Conservation (phyloP, 2,329 filamentous ascomycete species). For the Fusarium sp. region DNA sequence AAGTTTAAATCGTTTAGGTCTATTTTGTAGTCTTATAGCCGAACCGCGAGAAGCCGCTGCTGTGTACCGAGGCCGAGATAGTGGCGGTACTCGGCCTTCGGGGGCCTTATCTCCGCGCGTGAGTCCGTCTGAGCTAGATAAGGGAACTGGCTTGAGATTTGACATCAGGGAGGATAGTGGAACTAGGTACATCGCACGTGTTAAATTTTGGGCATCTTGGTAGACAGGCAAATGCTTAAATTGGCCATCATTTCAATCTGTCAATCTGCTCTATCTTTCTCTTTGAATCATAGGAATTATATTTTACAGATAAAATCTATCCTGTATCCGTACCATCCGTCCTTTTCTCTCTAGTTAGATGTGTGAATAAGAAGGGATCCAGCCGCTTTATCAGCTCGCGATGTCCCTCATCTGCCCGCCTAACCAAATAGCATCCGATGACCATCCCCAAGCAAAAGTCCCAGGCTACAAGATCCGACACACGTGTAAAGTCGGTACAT, state of each 20-base stretch:
- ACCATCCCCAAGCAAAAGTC: background rate
- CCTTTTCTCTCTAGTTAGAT: background rate
- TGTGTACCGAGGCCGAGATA: background rate
- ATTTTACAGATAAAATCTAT: background rate
- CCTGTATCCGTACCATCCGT: background rate
- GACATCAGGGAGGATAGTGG: too few species aligned
- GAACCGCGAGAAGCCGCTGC: background rate
- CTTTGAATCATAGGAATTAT: background rate
- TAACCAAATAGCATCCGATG: background rate
- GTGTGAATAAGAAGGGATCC: background rate
- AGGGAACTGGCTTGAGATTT: background rate
- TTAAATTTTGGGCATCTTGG: too few species aligned
- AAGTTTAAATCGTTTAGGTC: background rate
- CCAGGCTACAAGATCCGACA: background rate
- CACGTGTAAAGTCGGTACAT: background rate
- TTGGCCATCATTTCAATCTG: too few species aligned
- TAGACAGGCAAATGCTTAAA: too few species aligned
- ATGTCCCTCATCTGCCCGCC: background rate
- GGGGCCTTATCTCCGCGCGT: background rate
- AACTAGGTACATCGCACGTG: too few species aligned
- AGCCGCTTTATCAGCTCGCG: background rate
- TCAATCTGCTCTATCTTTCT: too few species aligned
- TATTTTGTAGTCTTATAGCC: background rate
- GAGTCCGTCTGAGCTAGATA: background rate
- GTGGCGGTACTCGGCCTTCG: background rate